Evolutionary conservation across 768 basidiomycete genomes (phyloP).

Genomic region (Calocybe cyanea): DNA sequence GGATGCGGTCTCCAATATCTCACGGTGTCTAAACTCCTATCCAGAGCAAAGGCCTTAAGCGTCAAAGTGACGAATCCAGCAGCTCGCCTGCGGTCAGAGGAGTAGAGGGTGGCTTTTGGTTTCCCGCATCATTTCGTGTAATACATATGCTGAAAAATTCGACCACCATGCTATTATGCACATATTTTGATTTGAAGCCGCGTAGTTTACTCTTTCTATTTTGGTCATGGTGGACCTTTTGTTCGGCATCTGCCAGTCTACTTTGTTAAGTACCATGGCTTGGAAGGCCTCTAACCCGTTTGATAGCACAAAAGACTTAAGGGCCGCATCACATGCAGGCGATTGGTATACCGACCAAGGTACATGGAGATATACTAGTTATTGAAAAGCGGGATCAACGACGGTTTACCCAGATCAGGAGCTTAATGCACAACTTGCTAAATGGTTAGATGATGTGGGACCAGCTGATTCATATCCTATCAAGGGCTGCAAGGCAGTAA

Average conservation of each 20-base stretch:
- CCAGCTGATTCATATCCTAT: slow-evolving; percentile 54
- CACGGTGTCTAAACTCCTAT: slow-evolving; percentile 9
- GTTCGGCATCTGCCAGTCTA: not conserved
- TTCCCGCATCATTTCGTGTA: slow-evolving; percentile 46
- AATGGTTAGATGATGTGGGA: slow-evolving; percentile 58
- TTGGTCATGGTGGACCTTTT: slow-evolving; percentile 6
- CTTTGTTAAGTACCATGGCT: slow-evolving; percentile 12
- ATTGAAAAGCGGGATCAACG: not conserved
- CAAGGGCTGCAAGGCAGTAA: slow-evolving; percentile 74
- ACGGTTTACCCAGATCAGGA: slow-evolving; percentile 39
- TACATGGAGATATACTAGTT: slow-evolving; percentile 23
- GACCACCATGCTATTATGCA: slow-evolving; percentile 25
- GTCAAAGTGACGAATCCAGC: slow-evolving; percentile 94
- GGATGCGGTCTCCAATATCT: not conserved
- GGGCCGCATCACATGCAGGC: slow-evolving; percentile 80
- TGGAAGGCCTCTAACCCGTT: slow-evolving; percentile 6
- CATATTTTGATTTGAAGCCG: slow-evolving; percentile 2
- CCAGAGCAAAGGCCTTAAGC: slow-evolving; percentile 77
- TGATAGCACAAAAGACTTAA: slow-evolving; percentile 16
- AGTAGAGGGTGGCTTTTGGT: slow-evolving; percentile 50
- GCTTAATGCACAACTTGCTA: slow-evolving; percentile 57
- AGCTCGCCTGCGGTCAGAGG: slow-evolving; percentile 93
- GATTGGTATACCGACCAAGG: slow-evolving; percentile 84
- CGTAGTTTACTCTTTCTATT: slow-evolving; percentile 3
- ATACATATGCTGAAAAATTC: slow-evolving; percentile 49